Conservation (phyloP, 2,329 filamentous ascomycete species). For the Tolypocladium tundrense region DNA sequence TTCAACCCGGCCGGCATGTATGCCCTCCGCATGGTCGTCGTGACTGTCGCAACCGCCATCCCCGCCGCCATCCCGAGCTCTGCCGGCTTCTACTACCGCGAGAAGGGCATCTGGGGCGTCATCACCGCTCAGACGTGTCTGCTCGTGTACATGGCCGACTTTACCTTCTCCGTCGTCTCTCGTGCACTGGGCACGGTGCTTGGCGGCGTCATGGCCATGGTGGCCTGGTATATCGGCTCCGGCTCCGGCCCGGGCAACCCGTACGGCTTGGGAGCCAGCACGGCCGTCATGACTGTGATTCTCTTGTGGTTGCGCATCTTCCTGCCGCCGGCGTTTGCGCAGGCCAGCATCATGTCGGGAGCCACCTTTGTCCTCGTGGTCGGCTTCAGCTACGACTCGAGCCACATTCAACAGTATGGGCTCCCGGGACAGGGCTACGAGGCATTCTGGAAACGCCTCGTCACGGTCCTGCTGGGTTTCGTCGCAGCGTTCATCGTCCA, state of each 20-base stretch:
- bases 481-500: constrained; percentile 32
- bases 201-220: constrained; percentile 34
- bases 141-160: constrained; percentile 39
- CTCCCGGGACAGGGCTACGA: constrained; percentile 34
- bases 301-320: constrained; percentile 25
- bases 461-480: constrained; percentile 34
- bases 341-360: constrained; percentile 20
- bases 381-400: constrained; percentile 35
- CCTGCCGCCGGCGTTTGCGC: constrained; percentile 15
- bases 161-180: constrained; percentile 32
- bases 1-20: constrained; percentile 32
- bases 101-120: constrained; percentile 41
- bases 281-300: constrained; percentile 24
- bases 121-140: constrained; percentile 40
- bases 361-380: constrained; percentile 32
- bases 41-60: constrained; percentile 32
- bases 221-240: constrained; percentile 41
- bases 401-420: constrained; percentile 31
- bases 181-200: constrained; percentile 32
- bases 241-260: constrained; percentile 36
- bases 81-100: constrained; percentile 39
- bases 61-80: constrained; percentile 29
- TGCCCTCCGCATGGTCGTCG: constrained; percentile 34
- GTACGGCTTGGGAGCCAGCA: constrained; percentile 36
- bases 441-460: constrained; percentile 36